These are phyloP conservation scores for Metschnikowia lunata DNA, from an alignment of 805 yeast genomes.

Conservation along the genomic window DNA sequence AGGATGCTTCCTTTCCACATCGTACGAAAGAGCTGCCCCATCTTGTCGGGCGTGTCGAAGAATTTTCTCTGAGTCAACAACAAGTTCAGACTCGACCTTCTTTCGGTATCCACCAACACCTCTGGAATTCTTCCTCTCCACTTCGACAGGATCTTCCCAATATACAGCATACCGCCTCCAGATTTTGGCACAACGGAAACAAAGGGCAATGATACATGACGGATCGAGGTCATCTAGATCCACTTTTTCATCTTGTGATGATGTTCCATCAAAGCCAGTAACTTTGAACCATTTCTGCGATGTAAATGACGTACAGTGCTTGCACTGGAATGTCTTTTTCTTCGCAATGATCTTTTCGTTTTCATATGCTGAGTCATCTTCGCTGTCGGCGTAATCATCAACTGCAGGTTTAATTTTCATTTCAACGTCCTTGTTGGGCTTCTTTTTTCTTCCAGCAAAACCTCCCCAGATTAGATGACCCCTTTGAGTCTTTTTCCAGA, in stretches of 20 bases:
- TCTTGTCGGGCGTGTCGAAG: conserved; percentile 42
- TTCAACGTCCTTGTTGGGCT: conserved; percentile 24
- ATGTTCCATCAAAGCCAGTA: conserved; percentile 51
- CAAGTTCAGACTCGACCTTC: conserved; percentile 61
- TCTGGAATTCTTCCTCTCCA: conserved; percentile 44
- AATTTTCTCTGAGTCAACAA: conserved; percentile 57
- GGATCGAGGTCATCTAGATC: conserved; percentile 12
- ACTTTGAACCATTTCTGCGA: conserved; percentile 67
- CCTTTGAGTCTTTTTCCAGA: conserved; percentile 83
- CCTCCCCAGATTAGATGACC: conserved; percentile 83
- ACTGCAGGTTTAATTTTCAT: conserved; percentile 13
- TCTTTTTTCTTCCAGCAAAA: conserved; percentile 68
- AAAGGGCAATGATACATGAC: conserved; percentile 53
- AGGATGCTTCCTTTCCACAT: conserved; percentile 6
- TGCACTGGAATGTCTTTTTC: conserved; percentile 53
- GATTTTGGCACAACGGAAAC: conserved; percentile 80
- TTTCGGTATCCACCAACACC: conserved; percentile 54
- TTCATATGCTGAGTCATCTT: conserved; percentile 72
- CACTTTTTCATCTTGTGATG: conserved; percentile 28
- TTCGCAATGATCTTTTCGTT: conserved; percentile 41
- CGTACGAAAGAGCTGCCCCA: conserved; percentile 23
- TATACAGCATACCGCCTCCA: conserved; percentile 88
- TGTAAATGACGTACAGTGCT: conserved; percentile 57
- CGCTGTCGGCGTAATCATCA: conserved; percentile 56
- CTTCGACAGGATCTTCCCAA: conserved; percentile 79